Evolutionary conservation across 2,329 filamentous ascomycete species (phyloP).

Genomic region (Pestalotiopsis sp.): DNA sequence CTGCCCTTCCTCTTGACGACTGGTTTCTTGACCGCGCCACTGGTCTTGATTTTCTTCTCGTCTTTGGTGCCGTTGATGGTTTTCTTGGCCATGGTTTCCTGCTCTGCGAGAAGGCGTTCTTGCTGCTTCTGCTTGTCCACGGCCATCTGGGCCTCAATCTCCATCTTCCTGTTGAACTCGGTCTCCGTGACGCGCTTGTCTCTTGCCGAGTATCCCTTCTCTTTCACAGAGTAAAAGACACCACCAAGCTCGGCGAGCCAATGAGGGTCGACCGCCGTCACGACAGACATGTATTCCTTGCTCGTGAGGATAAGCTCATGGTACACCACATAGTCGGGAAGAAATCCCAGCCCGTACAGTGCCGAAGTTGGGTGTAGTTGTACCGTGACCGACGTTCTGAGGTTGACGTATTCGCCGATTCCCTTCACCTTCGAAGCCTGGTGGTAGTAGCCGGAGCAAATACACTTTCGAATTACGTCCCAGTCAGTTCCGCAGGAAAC

Average conservation of each 20-base stretch:
- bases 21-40: conserved; percentile 65
- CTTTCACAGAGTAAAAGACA: conserved; percentile 96
- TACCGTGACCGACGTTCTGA: conserved; percentile 91
- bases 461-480: conserved; percentile 93
- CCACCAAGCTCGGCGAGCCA: conserved; percentile 97
- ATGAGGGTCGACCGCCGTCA: conserved; percentile 93
- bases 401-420: conserved; percentile 95
- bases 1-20: conserved; percentile 59
- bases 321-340: conserved; percentile 96
- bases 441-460: conserved; percentile 97
- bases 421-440: conserved; percentile 96
- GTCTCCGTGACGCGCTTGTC: conserved; percentile 87
- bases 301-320: conserved; percentile 96
- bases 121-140: conserved; percentile 76
- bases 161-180: conserved; percentile 90
- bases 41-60: conserved; percentile 56
- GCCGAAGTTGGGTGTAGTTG: conserved; percentile 94
- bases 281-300: conserved; percentile 97
- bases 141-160: conserved; percentile 91
- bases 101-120: conserved; percentile 54
- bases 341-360: conserved; percentile 88
- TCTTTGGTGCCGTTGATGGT: conserved; percentile 18
- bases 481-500: conserved; percentile 93
- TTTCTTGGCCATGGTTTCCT: conserved; percentile 44
- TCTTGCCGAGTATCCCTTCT: conserved; percentile 90